Conservation (phyloP, 495 filamentous ascomycete species). For the Hypoxylon cercidicola region DNA sequence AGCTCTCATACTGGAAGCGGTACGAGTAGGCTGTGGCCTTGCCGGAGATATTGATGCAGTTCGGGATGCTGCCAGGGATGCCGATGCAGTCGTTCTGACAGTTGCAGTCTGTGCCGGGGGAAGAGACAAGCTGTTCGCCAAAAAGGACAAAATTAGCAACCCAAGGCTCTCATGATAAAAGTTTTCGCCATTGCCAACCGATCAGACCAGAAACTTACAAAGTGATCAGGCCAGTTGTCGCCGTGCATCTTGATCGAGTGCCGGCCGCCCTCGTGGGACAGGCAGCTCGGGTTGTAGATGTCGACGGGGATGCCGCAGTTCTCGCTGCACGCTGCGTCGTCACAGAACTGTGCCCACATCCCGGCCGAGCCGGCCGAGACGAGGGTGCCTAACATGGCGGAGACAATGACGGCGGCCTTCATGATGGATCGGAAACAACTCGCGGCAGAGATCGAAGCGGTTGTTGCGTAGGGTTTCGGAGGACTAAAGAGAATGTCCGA, state of each 20-base stretch:
- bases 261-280: slow-evolving; percentile 2
- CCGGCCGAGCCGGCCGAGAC: not conserved
- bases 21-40: slow-evolving; percentile 14
- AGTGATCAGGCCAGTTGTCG: not conserved
- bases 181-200: too few relatives aligned
- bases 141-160: not conserved
- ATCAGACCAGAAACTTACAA: too few relatives aligned
- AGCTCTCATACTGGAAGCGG: slow-evolving; percentile 30
- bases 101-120: slow-evolving; percentile 17
- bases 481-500: too few relatives aligned
- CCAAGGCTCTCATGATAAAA: too few relatives aligned
- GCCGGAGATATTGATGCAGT: slow-evolving; percentile 25
- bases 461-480: too few relatives aligned
- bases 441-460: too few relatives aligned
- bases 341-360: slow-evolving; percentile 37
- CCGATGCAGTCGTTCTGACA: slow-evolving; percentile 36
- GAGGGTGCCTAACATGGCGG: not conserved
- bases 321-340: slow-evolving; percentile 18
- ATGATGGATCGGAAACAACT: too few relatives aligned
- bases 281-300: slow-evolving; percentile 22
- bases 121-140: not conserved
- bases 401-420: not conserved
- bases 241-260: slow-evolving; percentile 30
- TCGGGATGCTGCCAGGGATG: slow-evolving; percentile 15
- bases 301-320: slow-evolving; percentile 30